Percentiles rank a stretch among this genome's conserved stretches.
Conservation (phyloP, 2,329 filamentous ascomycete species). For the Periconia sp. region DNA sequence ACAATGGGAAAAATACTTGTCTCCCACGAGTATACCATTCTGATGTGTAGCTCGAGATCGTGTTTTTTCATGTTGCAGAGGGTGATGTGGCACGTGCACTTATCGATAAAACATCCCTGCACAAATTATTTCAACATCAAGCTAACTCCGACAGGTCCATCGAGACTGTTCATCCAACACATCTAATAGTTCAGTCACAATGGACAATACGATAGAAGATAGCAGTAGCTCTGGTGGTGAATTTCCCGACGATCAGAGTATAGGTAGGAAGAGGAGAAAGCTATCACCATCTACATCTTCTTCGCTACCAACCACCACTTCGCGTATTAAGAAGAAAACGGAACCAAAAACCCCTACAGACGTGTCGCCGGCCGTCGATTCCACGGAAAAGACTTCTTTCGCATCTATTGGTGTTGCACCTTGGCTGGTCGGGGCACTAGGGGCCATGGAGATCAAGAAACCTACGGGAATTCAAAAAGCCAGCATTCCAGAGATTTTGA, state of each 20-base stretch:
- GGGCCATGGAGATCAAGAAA: slow-evolving; percentile 75
- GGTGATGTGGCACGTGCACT: not conserved
- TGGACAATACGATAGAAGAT: not conserved
- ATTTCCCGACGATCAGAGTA: slow-evolving; percentile 29
- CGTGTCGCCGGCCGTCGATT: slow-evolving; percentile 3
- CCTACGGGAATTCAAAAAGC: slow-evolving; percentile 92
- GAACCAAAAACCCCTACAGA: slow-evolving; percentile 1
- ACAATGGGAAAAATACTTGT: not conserved
- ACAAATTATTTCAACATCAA: slow-evolving; percentile 24
- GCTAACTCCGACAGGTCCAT: not conserved
- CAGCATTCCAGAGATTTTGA: slow-evolving; percentile 89
- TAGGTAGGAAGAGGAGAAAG: slow-evolving; percentile 41
- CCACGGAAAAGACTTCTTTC: slow-evolving; percentile 62
- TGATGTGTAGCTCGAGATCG: too few relatives aligned
- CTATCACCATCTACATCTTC: slow-evolving; percentile 25
- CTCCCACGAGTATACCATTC: too few relatives aligned
- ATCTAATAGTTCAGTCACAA: not conserved
- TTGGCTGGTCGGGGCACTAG: slow-evolving; percentile 84
- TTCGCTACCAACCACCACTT: slow-evolving; percentile 26
- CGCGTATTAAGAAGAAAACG: slow-evolving; percentile 36
- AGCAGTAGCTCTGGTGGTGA: slow-evolving; percentile 27
- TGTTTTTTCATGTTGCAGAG: too few relatives aligned
- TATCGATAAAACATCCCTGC: slow-evolving; percentile 31
- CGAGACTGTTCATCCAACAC: not conserved
- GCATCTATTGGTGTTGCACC: slow-evolving; percentile 71